A percentile compares a stretch with the other conserved stretches of the same genome.
These are phyloP conservation scores for Exophiala bonariae DNA, from an alignment of 2,329 filamentous ascomycete species.

Conservation along the genomic window DNA sequence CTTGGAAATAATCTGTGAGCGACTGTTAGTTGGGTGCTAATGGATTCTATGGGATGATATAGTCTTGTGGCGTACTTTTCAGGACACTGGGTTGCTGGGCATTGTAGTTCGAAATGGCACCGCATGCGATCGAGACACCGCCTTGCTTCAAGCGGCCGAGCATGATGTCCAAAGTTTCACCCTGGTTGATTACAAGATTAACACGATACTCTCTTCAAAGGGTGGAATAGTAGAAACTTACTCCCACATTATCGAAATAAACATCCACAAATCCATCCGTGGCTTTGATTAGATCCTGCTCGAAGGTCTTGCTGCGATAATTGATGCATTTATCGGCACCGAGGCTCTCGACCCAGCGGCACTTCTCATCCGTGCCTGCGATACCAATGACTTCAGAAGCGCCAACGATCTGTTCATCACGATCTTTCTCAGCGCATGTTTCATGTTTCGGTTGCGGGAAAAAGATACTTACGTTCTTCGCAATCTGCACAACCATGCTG, in stretches of 20 bases:
- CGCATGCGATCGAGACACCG: conserved; percentile 52
- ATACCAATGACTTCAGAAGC: conserved; percentile 61
- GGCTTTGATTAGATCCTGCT: conserved; percentile 42
- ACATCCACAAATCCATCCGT: conserved; percentile 55
- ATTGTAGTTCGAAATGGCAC: conserved; percentile 53
- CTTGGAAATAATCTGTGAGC: conserved; percentile 43
- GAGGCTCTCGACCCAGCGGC: conserved; percentile 63
- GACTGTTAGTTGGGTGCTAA: neutral
- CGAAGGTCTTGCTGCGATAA: conserved; percentile 63
- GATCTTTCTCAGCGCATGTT: neutral
- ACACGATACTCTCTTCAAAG: neutral
- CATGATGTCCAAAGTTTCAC: conserved; percentile 25
- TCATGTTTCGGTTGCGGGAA: too few species aligned
- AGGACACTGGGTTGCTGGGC: conserved; percentile 18
- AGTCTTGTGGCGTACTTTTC: conserved; percentile 16
- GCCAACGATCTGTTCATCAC: conserved; percentile 61
- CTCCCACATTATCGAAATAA: conserved; percentile 64
- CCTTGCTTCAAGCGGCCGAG: conserved; percentile 15
- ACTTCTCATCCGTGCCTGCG: conserved; percentile 68
- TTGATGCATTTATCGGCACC: conserved; percentile 66
- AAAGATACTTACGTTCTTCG: conserved; percentile 19
- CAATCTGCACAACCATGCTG: conserved; percentile 21
- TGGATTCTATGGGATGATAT: neutral
- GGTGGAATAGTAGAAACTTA: conserved; percentile 1
- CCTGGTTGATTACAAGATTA: too few species aligned